Evolutionary conservation across 2,329 filamentous ascomycete genomes (phyloP), one percentile per base, ranked within the genome.

Genomic region (Paecilomyces fulvus): DNA sequence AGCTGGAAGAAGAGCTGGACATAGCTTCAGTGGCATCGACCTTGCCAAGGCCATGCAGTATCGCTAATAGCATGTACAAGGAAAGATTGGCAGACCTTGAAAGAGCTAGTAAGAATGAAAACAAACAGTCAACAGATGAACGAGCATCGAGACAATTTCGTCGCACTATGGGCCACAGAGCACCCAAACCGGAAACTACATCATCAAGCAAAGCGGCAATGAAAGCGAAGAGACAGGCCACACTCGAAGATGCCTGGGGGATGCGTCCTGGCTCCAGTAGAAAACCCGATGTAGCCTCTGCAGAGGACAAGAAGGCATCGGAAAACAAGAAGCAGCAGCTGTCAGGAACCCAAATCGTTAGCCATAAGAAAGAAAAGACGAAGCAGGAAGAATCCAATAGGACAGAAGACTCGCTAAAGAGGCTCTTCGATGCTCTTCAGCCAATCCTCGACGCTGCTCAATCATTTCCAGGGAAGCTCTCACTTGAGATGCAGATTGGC

Each of bases 401-500:
- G 20, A 33, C 58, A 12, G 49, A 54, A 17, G 51, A 55, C 7
- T 30, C 60, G 17, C 57, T 67, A 11, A 61, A 62, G 20, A 59
- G 63, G 7, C 56, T 76, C 1, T 68, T 70, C 56, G 49, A 59
- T 21, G 58, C 60, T 2, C 55, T 77, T 8, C 52, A 63, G 20
- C 69, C 66, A 5, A 55, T 65, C 2, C 64, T 77, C n/a, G 64
- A 70, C 53, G 65, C 63, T 6, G 68, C 66, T 11, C 65, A 67
- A 56, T 65, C 59, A 21, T 75, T 73, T 51, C 67, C 67, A 2
- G 74, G 73, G 3, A 52, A 57, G 2, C 25, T 76, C 8, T 63
- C 58, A 3, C 59, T 77, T 55, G 71, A 75, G 56, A 58, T 72
- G 0, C 65, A 72, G 53, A 54, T 77, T 30, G 75, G 74, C 1